phyloP scores from a whole-genome alignment of 163 green algal species.

The Scenedesmus sp. region DNA sequence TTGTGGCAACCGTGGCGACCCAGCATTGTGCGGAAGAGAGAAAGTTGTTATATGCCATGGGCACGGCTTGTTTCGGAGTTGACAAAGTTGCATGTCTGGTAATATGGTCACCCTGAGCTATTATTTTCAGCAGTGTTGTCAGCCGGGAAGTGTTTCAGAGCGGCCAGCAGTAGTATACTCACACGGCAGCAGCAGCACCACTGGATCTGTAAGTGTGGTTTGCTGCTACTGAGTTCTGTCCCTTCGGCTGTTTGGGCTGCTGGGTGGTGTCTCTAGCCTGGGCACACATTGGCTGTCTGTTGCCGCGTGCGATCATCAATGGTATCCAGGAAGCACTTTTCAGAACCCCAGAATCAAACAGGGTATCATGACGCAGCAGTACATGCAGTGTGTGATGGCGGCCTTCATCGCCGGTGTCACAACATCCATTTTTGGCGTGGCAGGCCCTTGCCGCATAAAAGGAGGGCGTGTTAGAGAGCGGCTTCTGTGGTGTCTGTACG shows the following conservation, averaged over 20 bases:
- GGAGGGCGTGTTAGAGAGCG: neutral
- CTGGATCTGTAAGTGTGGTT: too few relatives aligned
- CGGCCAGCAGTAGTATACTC: neutral
- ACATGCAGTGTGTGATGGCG: neutral
- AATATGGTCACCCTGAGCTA: neutral
- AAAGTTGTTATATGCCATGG: too few relatives aligned
- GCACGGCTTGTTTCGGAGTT: neutral
- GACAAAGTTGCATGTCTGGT: neutral
- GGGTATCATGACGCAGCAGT: neutral
- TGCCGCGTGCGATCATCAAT: too few relatives aligned
- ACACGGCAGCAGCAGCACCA: neutral
- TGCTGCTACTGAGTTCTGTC: too few relatives aligned
- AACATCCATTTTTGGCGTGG: neutral
- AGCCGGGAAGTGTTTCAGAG: neutral
- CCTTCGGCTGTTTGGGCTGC: neutral
- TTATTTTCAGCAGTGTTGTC: neutral
- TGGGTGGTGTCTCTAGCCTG: neutral
- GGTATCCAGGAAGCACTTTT: too few relatives aligned
- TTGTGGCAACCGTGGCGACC: neutral
- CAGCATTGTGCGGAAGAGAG: neutral
- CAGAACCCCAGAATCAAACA: neutral
- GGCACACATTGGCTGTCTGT: neutral
- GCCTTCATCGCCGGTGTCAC: neutral
- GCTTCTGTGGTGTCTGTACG: neutral
- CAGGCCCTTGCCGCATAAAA: neutral